A percentile compares a stretch with the other conserved stretches of the same genome.
Conservation (phyloP, 1,284 basidiomycete species). For the Trichosporon faecale region DNA sequence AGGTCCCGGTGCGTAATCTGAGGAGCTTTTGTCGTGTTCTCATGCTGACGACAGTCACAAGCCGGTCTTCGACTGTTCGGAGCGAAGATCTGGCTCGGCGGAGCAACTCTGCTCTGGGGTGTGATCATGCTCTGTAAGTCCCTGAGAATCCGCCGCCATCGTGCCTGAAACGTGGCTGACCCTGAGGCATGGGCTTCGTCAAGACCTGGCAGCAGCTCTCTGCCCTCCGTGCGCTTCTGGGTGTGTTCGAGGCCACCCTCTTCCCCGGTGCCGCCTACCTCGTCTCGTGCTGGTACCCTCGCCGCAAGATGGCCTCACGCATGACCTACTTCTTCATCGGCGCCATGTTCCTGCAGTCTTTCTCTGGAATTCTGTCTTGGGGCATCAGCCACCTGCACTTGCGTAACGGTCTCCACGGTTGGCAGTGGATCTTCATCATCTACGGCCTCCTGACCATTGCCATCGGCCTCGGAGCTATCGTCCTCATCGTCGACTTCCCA, state of each 20-base stretch:
- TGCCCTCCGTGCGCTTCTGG: conserved; percentile 36
- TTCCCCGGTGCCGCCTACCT: conserved; percentile 51
- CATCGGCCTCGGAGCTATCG: conserved; percentile 37
- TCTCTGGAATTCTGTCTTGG: conserved; percentile 6
- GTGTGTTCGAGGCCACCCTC: conserved; percentile 46
- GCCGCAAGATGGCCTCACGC: conserved; percentile 49
- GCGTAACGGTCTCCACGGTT: conserved; percentile 14
- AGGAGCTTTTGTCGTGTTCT: too few species aligned
- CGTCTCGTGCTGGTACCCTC: conserved; percentile 54
- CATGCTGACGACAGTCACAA: too few species aligned
- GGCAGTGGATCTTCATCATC: conserved; percentile 22
- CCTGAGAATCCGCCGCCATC: background rate
- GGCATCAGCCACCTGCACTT: conserved; percentile 11
- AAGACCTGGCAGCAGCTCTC: conserved; percentile 35
- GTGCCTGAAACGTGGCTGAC: conserved; percentile 25
- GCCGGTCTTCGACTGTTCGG: conserved; percentile 29
- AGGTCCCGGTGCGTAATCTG: too few species aligned
- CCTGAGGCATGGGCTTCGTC: conserved; percentile 38
- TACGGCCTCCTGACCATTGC: conserved; percentile 19
- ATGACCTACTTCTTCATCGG: conserved; percentile 51
- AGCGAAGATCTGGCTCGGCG: conserved; percentile 17
- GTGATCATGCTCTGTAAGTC: conserved; percentile 49
- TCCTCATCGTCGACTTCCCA: conserved; percentile 25
- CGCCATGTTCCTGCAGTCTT: conserved; percentile 21
- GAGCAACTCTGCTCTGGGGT: conserved; percentile 42